phyloP scores from a whole-genome alignment of 306 rosid species.

The Echinosophora koreensis region DNA sequence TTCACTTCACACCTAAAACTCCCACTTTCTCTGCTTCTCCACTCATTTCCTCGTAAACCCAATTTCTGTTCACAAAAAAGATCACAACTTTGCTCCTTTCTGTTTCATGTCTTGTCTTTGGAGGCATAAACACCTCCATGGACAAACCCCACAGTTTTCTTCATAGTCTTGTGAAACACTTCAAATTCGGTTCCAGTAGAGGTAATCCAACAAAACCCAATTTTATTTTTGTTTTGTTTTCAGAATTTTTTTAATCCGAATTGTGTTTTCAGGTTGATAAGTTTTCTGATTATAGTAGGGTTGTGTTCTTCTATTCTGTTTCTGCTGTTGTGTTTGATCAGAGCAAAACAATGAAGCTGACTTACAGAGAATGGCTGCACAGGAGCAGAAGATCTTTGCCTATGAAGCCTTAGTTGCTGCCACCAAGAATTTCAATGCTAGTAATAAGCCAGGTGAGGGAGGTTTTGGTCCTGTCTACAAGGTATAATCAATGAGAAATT shows the following conservation, averaged over 20 bases:
- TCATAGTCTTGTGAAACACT: constrained; percentile 56
- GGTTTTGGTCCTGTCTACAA: constrained; percentile 97
- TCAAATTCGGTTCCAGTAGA: constrained; percentile 60
- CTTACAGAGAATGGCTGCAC: constrained; percentile 77
- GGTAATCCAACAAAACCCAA: constrained; percentile 51
- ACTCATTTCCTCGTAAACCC: constrained; percentile 31
- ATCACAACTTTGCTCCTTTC: constrained; percentile 31
- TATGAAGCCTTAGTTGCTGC: constrained; percentile 74
- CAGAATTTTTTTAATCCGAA: not conserved
- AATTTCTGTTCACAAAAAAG: not conserved
- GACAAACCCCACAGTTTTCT: constrained; percentile 63
- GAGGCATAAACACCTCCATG: constrained; percentile 51
- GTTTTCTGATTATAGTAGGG: constrained; percentile 24
- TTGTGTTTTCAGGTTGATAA: constrained; percentile 3
- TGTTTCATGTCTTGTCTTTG: constrained; percentile 58
- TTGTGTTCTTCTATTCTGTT: constrained; percentile 31
- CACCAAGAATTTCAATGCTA: constrained; percentile 67
- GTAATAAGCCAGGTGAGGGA: constrained; percentile 86
- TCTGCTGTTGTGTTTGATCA: constrained; percentile 49
- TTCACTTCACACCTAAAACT: not conserved
- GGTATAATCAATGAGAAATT: constrained; percentile 51
- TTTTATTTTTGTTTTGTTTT: not conserved
- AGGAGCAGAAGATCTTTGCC: constrained; percentile 77
- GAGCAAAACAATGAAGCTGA: constrained; percentile 70
- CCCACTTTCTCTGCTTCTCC: not conserved